Evolutionary conservation across 2,329 filamentous ascomycete species (phyloP).

Genomic region (Coniochaeta sp.): DNA sequence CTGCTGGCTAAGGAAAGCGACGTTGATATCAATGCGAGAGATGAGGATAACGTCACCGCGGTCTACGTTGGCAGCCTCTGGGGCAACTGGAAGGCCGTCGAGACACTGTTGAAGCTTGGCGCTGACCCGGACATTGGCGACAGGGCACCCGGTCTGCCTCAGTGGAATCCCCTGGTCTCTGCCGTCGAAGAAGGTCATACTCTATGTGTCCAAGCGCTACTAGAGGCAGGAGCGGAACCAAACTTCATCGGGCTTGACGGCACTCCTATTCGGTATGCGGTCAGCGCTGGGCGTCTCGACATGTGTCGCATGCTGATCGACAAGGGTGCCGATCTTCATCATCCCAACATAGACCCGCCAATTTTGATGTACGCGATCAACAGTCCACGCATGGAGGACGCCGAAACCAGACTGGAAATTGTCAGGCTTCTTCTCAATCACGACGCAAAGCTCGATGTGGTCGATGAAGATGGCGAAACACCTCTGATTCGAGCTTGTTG

Average conservation of each 20-base stretch:
- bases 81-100: slow-evolving; percentile 1
- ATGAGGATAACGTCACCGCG: background rate
- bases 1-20: background rate
- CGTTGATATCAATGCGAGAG: background rate
- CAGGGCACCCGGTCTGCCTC: background rate
- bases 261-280: background rate
- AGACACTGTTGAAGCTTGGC: background rate
- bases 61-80: background rate
- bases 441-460: background rate
- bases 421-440: background rate
- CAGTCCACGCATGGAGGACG: background rate
- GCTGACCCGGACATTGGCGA: background rate
- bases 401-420: background rate
- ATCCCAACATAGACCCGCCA: background rate
- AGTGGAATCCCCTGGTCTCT: background rate
- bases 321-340: background rate
- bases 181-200: background rate
- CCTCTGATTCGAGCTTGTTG: background rate
- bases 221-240: background rate
- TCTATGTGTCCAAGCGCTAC: background rate
- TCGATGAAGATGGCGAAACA: background rate
- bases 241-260: background rate
- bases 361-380: background rate
- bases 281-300: background rate
- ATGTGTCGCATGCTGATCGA: background rate